phyloP scores from a whole-genome alignment of 129 eudicot genomes.

The Oenanthe sinensis region DNA sequence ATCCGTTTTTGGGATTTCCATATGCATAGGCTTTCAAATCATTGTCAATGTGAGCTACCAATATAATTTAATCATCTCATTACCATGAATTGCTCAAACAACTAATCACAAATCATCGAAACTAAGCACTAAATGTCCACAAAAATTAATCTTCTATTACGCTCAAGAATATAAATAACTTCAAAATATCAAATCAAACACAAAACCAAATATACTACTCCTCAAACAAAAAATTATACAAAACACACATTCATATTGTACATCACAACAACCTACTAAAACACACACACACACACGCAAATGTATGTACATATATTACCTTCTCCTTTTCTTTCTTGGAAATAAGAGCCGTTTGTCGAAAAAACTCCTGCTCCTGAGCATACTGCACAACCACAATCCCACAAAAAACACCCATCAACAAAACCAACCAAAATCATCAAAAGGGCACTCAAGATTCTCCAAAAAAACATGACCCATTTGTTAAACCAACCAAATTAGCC shows the following conservation, averaged over 20 bases:
- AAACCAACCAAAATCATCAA: constrained; percentile 3
- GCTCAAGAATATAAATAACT: neutral
- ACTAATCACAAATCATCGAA: neutral
- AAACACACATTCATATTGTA: neutral
- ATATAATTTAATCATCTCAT: neutral
- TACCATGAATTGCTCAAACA: neutral
- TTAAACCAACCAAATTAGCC: neutral
- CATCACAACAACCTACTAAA: neutral
- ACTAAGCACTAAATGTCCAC: neutral
- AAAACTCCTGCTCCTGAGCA: constrained; percentile 97
- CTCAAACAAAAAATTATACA: neutral
- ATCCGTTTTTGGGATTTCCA: neutral
- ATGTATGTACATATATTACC: constrained; percentile 17
- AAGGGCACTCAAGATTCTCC: neutral
- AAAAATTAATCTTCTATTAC: neutral
- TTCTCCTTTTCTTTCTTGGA: constrained; percentile 96
- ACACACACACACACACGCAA: neutral
- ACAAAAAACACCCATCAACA: neutral
- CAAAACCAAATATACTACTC: neutral
- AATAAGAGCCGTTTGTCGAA: constrained; percentile 79
- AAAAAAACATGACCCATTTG: neutral
- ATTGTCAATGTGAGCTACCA: neutral
- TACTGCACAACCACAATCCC: constrained; percentile 39
- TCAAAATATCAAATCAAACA: neutral
- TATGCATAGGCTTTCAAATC: neutral